These are phyloP conservation scores for Hortiboletus rubellus DNA, from an alignment of 1,284 basidiomycete species.

Conservation along the genomic window DNA sequence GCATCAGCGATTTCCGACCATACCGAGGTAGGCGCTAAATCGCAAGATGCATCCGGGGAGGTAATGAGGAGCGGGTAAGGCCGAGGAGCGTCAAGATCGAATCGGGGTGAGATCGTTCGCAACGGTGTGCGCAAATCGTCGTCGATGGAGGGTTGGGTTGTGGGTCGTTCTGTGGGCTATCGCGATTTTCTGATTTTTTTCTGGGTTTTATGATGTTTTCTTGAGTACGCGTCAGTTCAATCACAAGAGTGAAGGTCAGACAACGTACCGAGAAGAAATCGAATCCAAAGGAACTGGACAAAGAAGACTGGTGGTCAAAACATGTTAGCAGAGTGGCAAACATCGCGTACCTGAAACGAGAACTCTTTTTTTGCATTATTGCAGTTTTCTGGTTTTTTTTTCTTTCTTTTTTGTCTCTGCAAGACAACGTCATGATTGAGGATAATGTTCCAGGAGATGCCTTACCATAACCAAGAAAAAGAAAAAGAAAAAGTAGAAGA, in stretches of 20 bases:
- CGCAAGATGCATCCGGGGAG: constrained; percentile 2
- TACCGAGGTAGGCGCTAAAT: constrained; percentile 10
- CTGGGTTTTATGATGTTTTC: background rate
- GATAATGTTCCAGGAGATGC: too few relatives aligned
- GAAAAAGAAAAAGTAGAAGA: background rate
- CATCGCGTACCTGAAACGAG: background rate
- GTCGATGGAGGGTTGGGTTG: background rate
- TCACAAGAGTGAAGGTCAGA: background rate
- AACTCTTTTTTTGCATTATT: background rate
- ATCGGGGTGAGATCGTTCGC: background rate
- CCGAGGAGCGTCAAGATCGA: background rate
- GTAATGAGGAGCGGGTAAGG: background rate
- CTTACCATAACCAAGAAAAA: background rate
- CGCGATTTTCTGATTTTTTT: constrained; percentile 10
- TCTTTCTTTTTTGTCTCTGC: too few relatives aligned
- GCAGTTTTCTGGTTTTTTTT: background rate
- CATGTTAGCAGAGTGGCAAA: too few relatives aligned
- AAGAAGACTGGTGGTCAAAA: too few relatives aligned
- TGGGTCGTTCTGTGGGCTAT: background rate
- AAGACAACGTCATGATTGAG: too few relatives aligned
- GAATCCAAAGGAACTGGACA: background rate
- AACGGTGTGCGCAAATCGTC: background rate
- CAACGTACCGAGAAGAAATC: background rate
- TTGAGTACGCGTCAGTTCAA: background rate
- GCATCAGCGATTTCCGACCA: constrained; percentile 4